Evolutionary conservation across 371 early-diverging fungal genomes (phyloP).

Genomic region (Mortierella polycephala): DNA sequence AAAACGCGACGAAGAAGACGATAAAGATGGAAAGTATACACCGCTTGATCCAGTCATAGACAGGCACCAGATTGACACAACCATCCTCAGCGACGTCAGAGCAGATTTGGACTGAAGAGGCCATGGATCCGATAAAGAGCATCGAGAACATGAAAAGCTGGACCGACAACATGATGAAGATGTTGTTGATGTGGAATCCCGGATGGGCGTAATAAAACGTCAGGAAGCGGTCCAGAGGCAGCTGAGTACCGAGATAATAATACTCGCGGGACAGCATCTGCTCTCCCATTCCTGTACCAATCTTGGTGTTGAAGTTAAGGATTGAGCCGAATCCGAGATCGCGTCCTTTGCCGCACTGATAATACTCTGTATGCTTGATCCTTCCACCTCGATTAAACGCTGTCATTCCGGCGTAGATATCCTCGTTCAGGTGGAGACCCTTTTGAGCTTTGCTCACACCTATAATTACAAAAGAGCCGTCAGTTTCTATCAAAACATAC

Average conservation of each 20-base stretch:
- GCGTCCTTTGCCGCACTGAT: slow-evolving; percentile 92
- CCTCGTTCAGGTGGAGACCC: slow-evolving; percentile 91
- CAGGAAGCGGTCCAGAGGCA: slow-evolving; percentile 85
- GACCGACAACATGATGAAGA: slow-evolving; percentile 86
- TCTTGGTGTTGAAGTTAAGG: slow-evolving; percentile 88
- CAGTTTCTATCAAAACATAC: not conserved
- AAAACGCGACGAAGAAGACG: slow-evolving; percentile 81
- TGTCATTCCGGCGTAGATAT: slow-evolving; percentile 92
- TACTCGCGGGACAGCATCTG: slow-evolving; percentile 91
- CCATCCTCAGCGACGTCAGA: slow-evolving; percentile 60
- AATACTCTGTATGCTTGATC: slow-evolving; percentile 91
- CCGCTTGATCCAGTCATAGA: slow-evolving; percentile 84
- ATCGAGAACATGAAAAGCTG: slow-evolving; percentile 85
- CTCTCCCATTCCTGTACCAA: slow-evolving; percentile 93
- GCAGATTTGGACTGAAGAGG: slow-evolving; percentile 61
- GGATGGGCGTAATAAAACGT: slow-evolving; percentile 91
- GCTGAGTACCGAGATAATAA: slow-evolving; percentile 85
- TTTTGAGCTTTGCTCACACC: slow-evolving; percentile 90
- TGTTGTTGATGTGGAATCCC: slow-evolving; percentile 92
- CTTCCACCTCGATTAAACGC: slow-evolving; percentile 85
- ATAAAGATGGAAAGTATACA: slow-evolving; percentile 80
- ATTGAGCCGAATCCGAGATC: slow-evolving; percentile 91
- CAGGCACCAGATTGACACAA: slow-evolving; percentile 77
- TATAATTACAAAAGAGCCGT: slow-evolving; percentile 2
- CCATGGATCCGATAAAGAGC: slow-evolving; percentile 78